A percentile compares a stretch with the other conserved stretches of the same genome.
phyloP scores from a whole-genome alignment of 768 basidiomycete genomes.

The Melanogaster broomeanus region DNA sequence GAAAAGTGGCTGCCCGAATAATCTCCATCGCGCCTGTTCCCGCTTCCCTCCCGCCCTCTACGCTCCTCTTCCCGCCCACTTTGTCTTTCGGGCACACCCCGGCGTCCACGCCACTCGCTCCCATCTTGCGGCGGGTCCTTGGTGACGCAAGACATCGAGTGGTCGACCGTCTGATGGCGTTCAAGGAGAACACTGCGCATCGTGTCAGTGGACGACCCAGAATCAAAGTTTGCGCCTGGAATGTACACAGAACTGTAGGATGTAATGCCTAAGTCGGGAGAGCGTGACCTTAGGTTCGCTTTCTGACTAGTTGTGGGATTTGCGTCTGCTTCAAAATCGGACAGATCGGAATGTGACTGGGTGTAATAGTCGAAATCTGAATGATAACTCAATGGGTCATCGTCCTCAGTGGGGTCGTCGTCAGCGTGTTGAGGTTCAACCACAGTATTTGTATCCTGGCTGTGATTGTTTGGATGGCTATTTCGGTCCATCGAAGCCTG shows the following conservation, averaged over 20 bases:
- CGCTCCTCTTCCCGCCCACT: constrained; percentile 10
- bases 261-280: constrained; percentile 12
- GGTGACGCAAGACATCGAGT: neutral
- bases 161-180: neutral
- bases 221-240: constrained; percentile 33
- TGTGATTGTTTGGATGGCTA: constrained; percentile 15
- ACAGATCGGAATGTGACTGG: constrained; percentile 30
- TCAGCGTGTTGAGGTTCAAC: constrained; percentile 1
- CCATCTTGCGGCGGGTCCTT: constrained; percentile 12
- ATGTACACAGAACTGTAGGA: constrained; percentile 22
- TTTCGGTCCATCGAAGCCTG: constrained; percentile 19
- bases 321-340: constrained; percentile 30
- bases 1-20: constrained; percentile 19
- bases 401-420: constrained; percentile 19
- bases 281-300: constrained; percentile 8
- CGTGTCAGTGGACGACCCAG: constrained; percentile 46
- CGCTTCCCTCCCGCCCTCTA: constrained; percentile 7
- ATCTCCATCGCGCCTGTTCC: constrained; percentile 11
- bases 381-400: constrained; percentile 36
- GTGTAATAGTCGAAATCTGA: constrained; percentile 40
- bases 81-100: constrained; percentile 12
- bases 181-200: constrained; percentile 19
- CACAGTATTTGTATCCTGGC: constrained; percentile 3
- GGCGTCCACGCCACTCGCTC: constrained; percentile 22
- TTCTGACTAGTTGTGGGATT: constrained; percentile 4